Conservation (phyloP, 345 rosid genomes). For the Eucalyptus pumila region DNA sequence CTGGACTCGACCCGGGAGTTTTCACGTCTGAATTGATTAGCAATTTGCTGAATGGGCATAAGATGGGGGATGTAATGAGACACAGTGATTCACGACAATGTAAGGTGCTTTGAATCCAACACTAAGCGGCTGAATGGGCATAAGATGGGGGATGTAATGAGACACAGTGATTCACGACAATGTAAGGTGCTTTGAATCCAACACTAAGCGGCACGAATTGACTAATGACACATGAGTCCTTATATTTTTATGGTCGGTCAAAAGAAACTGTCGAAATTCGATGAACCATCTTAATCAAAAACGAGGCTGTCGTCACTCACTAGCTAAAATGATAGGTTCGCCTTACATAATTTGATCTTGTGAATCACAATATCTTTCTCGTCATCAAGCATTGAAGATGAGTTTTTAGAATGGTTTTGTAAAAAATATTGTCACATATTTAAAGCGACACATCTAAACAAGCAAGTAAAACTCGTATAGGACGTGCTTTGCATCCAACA, state of each 20-base stretch:
- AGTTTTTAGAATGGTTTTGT: accelerated
- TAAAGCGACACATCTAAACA: neutral
- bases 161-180: neutral
- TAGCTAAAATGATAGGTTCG: accelerated
- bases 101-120: neutral
- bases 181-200: neutral
- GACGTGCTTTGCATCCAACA: too few species aligned
- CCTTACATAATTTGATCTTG: accelerated
- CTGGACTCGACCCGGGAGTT: neutral
- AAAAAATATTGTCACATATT: neutral
- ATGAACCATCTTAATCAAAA: accelerated
- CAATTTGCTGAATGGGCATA: neutral
- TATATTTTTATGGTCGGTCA: neutral
- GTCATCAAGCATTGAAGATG: neutral
- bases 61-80: neutral
- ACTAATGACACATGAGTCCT: accelerated
- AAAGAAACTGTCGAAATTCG: neutral
- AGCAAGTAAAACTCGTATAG: neutral
- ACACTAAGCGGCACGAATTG: neutral
- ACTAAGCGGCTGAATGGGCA: accelerated
- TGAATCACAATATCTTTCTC: neutral
- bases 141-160: neutral
- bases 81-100: neutral
- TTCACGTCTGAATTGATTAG: neutral
- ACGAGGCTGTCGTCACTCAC: neutral